Percentiles rank a stretch among this genome's conserved stretches.
Conservation (phyloP, 345 rosid species). For the Turnera subulata region DNA sequence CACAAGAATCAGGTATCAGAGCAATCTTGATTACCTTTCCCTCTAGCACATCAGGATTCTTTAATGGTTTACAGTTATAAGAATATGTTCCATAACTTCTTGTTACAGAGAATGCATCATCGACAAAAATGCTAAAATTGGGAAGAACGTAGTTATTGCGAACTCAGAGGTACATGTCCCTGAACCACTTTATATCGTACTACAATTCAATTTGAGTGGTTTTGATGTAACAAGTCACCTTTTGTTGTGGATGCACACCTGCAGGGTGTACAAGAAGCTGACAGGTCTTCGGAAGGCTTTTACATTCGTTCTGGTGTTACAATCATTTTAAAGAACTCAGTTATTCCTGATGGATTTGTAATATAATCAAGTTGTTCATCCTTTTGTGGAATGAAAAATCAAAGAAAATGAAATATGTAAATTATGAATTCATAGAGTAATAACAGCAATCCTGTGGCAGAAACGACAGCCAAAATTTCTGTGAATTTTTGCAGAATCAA, state of each 20-base stretch:
- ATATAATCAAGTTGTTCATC: slow-evolving; percentile 35
- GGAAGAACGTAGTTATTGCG: slow-evolving; percentile 76
- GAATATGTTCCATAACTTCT: slow-evolving; percentile 4
- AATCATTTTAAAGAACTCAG: slow-evolving; percentile 55
- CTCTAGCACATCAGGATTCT: background rate
- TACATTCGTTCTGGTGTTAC: slow-evolving; percentile 79
- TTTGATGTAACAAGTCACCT: background rate
- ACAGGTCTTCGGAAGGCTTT: slow-evolving; percentile 79
- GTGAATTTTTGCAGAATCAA: too few species aligned
- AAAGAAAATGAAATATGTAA: too few species aligned
- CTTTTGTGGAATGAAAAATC: too few species aligned
- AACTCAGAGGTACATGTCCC: slow-evolving; percentile 68
- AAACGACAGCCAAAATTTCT: too few species aligned
- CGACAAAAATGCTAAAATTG: slow-evolving; percentile 91
- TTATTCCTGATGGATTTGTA: slow-evolving; percentile 59
- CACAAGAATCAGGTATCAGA: slow-evolving; percentile 55
- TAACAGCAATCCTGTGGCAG: background rate
- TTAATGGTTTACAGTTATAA: too few species aligned
- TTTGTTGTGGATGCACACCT: slow-evolving; percentile 1
- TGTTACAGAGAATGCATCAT: slow-evolving; percentile 79
- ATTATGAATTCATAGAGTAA: background rate
- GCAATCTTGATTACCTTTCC: background rate
- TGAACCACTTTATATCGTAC: background rate
- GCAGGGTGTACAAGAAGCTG: slow-evolving; percentile 86
- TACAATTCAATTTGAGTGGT: too few species aligned